These are phyloP conservation scores for Aureobasidium leucospermi DNA, from an alignment of 2,329 filamentous ascomycete genomes.

Conservation along the genomic window DNA sequence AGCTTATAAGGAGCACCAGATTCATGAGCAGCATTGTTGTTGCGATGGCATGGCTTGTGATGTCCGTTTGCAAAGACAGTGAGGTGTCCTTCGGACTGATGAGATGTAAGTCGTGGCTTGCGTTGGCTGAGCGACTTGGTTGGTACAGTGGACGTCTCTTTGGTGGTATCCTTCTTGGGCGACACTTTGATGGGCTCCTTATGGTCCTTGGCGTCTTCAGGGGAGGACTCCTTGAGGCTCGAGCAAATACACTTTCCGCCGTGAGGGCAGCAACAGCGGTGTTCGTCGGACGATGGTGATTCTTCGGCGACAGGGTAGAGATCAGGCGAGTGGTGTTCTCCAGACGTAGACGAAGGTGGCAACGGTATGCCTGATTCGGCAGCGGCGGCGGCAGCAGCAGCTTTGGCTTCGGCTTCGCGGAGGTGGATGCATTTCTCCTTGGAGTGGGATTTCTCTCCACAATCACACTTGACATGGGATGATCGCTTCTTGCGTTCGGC, in stretches of 20 bases:
- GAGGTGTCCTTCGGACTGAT: slow-evolving; percentile 52
- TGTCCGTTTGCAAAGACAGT: slow-evolving; percentile 58
- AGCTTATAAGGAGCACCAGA: slow-evolving; percentile 58
- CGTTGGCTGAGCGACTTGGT: slow-evolving; percentile 20
- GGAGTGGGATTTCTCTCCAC: slow-evolving; percentile 70
- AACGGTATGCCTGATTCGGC: not conserved
- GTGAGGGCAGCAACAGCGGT: slow-evolving; percentile 48
- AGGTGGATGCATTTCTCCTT: slow-evolving; percentile 40
- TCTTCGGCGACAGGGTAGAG: slow-evolving; percentile 25
- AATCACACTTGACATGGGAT: slow-evolving; percentile 93
- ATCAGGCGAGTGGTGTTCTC: slow-evolving; percentile 21
- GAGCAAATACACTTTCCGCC: slow-evolving; percentile 55
- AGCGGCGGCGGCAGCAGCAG: slow-evolving; percentile 14
- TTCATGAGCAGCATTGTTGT: slow-evolving; percentile 57
- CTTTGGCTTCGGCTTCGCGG: slow-evolving; percentile 30
- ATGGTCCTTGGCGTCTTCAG: slow-evolving; percentile 19
- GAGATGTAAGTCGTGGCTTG: slow-evolving; percentile 50
- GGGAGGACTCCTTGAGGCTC: slow-evolving; percentile 41
- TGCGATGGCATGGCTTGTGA: slow-evolving; percentile 57
- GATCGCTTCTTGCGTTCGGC: slow-evolving; percentile 91
- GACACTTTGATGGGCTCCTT: slow-evolving; percentile 15
- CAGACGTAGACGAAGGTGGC: not conserved
- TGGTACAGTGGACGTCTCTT: slow-evolving; percentile 17
- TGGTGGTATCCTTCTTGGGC: slow-evolving; percentile 46
- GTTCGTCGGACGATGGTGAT: slow-evolving; percentile 28